Conservation (phyloP, 441 rosid genomes). For the California macrophylla region DNA sequence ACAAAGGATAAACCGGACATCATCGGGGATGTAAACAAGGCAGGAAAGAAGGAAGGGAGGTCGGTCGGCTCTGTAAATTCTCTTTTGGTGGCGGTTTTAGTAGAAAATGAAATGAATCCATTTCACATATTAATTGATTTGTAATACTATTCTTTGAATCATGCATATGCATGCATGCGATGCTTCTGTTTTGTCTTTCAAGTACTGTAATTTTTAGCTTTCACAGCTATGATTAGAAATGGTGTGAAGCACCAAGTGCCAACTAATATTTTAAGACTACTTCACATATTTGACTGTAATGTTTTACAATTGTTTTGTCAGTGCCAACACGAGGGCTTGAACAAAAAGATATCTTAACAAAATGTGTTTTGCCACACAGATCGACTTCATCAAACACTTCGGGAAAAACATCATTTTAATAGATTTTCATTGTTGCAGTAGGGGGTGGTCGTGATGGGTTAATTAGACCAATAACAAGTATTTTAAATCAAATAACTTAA, state of each 20-base stretch:
- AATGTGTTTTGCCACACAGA: no score
- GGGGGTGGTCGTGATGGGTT: no score
- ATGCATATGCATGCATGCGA: not conserved
- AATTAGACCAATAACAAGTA: no score
- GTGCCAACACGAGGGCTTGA: no score
- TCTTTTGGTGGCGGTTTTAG: not conserved
- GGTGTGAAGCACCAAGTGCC: not conserved
- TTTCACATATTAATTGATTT: not conserved
- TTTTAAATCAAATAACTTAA: no score
- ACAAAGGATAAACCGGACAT: slow-evolving; percentile 79
- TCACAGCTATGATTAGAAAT: not conserved
- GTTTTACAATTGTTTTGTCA: no score
- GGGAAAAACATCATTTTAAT: no score
- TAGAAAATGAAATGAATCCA: not conserved
- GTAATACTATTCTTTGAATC: not conserved
- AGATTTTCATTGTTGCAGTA: no score
- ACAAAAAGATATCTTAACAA: no score
- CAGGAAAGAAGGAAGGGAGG: not conserved
- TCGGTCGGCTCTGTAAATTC: not conserved
- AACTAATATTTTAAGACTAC: not conserved
- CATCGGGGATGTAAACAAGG: slow-evolving; percentile 46
- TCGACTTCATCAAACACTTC: no score
- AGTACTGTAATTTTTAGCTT: not conserved
- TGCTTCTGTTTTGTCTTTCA: not conserved
- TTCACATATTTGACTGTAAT: not conserved